A percentile compares a stretch with the other conserved stretches of the same genome.
Conservation (phyloP, 768 basidiomycete genomes). For the Pleurotus cornucopiae region DNA sequence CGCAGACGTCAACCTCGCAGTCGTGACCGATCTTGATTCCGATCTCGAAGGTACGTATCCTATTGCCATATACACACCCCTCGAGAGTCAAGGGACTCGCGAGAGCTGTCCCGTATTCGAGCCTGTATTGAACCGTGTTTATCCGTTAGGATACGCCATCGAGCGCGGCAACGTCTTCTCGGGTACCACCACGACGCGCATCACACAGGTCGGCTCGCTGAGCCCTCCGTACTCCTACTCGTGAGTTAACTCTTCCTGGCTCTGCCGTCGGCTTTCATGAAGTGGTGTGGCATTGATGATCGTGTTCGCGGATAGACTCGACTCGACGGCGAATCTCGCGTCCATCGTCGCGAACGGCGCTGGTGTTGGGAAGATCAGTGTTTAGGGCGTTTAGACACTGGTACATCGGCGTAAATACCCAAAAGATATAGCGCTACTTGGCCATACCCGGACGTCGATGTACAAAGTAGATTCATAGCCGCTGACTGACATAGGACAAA, state of each 20-base stretch:
- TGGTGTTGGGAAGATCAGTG: background rate
- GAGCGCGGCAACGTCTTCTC: slow-evolving; percentile 2
- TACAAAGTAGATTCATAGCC: too few relatives aligned
- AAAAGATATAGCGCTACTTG: too few relatives aligned
- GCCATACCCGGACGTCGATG: too few relatives aligned
- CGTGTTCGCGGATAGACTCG: background rate
- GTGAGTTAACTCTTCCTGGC: background rate
- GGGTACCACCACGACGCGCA: background rate
- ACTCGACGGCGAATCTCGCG: background rate
- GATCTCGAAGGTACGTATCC: background rate
- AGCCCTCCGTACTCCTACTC: slow-evolving; percentile 1
- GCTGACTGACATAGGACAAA: too few relatives aligned
- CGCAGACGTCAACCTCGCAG: slow-evolving; percentile 1
- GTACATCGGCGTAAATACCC: too few relatives aligned
- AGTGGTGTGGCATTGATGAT: background rate
- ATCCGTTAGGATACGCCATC: background rate
- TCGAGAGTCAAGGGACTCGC: background rate
- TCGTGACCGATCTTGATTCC: slow-evolving; percentile 1
- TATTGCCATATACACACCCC: background rate
- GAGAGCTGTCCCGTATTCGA: background rate
- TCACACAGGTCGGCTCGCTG: background rate
- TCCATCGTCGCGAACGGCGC: background rate
- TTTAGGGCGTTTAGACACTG: background rate
- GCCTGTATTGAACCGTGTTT: too few relatives aligned
- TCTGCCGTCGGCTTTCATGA: background rate